These are phyloP conservation scores for Auricularia sp. DNA, from an alignment of 768 basidiomycete species.

Conservation along the genomic window DNA sequence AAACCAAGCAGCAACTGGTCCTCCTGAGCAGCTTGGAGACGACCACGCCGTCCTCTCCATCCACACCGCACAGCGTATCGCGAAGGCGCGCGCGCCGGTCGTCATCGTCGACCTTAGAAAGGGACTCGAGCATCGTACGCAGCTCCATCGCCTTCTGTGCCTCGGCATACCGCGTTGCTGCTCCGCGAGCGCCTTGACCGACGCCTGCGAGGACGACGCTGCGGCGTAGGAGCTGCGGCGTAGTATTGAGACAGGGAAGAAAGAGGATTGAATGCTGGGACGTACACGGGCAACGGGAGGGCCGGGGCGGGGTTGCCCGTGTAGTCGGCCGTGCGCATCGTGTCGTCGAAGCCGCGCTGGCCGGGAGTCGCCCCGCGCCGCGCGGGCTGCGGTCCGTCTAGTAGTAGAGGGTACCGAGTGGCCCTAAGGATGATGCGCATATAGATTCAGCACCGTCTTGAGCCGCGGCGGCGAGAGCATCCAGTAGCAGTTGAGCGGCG, in stretches of 20 bases:
- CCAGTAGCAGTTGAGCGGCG: too few relatives aligned
- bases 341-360: slow-evolving; percentile 42
- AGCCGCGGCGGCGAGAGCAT: too few relatives aligned
- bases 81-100: slow-evolving; percentile 59
- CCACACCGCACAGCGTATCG: slow-evolving; percentile 51
- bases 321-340: slow-evolving; percentile 8
- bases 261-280: background rate
- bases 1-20: slow-evolving; percentile 66
- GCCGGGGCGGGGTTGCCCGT: slow-evolving; percentile 5
- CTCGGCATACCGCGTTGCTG: slow-evolving; percentile 45
- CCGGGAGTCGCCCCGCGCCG: slow-evolving; percentile 69
- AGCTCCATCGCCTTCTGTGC: slow-evolving; percentile 58
- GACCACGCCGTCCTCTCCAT: slow-evolving; percentile 35
- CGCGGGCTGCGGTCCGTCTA: too few relatives aligned
- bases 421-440: too few relatives aligned
- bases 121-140: slow-evolving; percentile 45
- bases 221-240: background rate
- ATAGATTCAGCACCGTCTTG: too few relatives aligned
- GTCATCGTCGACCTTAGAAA: slow-evolving; percentile 76
- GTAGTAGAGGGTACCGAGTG: too few relatives aligned
- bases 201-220: background rate
- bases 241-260: background rate
- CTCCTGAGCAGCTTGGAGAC: slow-evolving; percentile 50
- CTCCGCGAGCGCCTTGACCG: background rate
- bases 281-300: slow-evolving; percentile 9